Evolutionary conservation across 2,329 filamentous ascomycete genomes (phyloP).

Genomic region (Fusarium sp.): DNA sequence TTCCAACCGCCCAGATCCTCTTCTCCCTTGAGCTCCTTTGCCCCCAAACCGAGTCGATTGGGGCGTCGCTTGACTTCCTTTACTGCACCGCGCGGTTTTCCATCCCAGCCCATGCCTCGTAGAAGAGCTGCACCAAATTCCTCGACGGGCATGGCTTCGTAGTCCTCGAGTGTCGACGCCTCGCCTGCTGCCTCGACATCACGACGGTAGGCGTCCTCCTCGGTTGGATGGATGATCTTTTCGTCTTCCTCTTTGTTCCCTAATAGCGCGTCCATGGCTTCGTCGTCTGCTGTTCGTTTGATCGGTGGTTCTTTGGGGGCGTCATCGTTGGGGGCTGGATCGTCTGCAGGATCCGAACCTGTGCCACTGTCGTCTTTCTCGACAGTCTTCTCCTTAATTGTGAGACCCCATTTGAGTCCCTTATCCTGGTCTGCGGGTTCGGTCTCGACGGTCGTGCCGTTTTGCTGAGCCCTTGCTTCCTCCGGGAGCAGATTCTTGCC

Average conservation of each 20-base stretch:
- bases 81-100: slow-evolving; percentile 62
- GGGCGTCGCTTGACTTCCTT: slow-evolving; percentile 78
- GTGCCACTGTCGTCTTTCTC: slow-evolving; percentile 63
- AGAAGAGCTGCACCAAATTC: slow-evolving; percentile 93
- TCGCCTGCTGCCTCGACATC: slow-evolving; percentile 80
- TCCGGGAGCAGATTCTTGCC: slow-evolving; percentile 69
- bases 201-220: slow-evolving; percentile 74
- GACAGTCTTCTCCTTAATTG: slow-evolving; percentile 59
- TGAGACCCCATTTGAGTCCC: slow-evolving; percentile 67
- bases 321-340: slow-evolving; percentile 15
- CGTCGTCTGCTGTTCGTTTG: slow-evolving; percentile 54
- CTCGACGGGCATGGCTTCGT: slow-evolving; percentile 89
- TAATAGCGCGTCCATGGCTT: slow-evolving; percentile 75
- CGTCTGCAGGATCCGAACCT: slow-evolving; percentile 14
- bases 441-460: slow-evolving; percentile 44
- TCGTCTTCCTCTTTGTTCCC: slow-evolving; percentile 62
- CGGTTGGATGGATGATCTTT: slow-evolving; percentile 67
- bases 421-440: slow-evolving; percentile 60
- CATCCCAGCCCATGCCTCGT: slow-evolving; percentile 96
- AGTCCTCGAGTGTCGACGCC: slow-evolving; percentile 81
- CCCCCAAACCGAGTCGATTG: slow-evolving; percentile 87
- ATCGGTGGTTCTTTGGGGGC: slow-evolving; percentile 7
- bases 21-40: slow-evolving; percentile 78
- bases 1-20: slow-evolving; percentile 86
- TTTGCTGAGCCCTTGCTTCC: slow-evolving; percentile 61